phyloP scores from a whole-genome alignment of 139 green algal genomes.

The Coelastrella sp. region DNA sequence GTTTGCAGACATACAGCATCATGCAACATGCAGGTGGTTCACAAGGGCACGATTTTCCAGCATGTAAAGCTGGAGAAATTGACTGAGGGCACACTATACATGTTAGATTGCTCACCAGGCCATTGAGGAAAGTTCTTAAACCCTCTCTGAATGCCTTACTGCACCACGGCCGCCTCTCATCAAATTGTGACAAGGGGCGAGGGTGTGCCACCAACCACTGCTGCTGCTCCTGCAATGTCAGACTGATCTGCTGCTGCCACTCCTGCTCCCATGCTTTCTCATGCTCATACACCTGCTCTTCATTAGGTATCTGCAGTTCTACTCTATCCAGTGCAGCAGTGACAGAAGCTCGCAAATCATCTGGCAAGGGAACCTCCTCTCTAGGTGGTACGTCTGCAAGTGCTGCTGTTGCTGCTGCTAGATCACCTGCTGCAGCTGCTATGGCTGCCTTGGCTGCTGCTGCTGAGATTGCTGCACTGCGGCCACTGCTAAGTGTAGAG shows the following conservation, averaged over 20 bases:
- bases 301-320: conserved; percentile 44
- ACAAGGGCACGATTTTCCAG: background rate
- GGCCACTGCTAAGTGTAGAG: conserved; percentile 9
- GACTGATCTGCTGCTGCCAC: background rate
- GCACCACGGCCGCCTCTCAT: conserved; percentile 51
- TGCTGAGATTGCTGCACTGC: conserved; percentile 25
- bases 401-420: background rate
- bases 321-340: conserved; percentile 36
- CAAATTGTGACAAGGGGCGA: background rate
- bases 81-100: no score
- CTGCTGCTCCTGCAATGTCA: background rate
- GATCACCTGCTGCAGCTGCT: conserved; percentile 11
- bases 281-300: background rate
- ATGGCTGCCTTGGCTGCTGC: background rate
- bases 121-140: conserved; percentile 62
- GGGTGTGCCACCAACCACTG: background rate
- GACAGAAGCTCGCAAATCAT: conserved; percentile 57
- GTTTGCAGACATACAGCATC: no score
- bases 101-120: conserved; percentile 66
- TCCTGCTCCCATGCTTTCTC: conserved; percentile 2
- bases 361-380: conserved; percentile 67
- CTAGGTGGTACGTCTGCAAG: background rate
- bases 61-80: no score
- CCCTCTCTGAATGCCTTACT: conserved; percentile 61
- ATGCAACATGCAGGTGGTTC: background rate